These are phyloP conservation scores for Penicillium lagena DNA, from an alignment of 495 filamentous ascomycete genomes.

Conservation along the genomic window DNA sequence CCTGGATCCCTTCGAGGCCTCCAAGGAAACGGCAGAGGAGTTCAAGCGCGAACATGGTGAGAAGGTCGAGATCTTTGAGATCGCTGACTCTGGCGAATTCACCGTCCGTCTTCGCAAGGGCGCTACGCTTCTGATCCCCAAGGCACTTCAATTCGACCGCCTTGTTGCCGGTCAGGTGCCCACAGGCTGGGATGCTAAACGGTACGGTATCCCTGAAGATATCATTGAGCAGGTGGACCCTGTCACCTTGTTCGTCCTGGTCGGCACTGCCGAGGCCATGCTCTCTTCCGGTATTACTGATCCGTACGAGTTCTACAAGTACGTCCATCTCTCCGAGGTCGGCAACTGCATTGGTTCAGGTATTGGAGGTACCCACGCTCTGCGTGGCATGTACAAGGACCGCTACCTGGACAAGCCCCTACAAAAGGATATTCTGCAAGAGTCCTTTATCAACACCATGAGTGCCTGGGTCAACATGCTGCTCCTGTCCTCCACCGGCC, in stretches of 20 bases:
- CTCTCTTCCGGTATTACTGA: slow-evolving; percentile 95
- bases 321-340: slow-evolving; percentile 95
- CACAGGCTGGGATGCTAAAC: slow-evolving; percentile 92
- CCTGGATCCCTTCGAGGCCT: slow-evolving; percentile 92
- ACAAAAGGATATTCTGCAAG: slow-evolving; percentile 97
- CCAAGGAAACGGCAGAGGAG: slow-evolving; percentile 94
- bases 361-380: slow-evolving; percentile 86
- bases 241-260: slow-evolving; percentile 88
- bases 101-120: slow-evolving; percentile 92
- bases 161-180: slow-evolving; percentile 95
- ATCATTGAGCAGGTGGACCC: slow-evolving; percentile 97
- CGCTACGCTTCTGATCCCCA: slow-evolving; percentile 87
- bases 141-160: slow-evolving; percentile 93
- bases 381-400: slow-evolving; percentile 98
- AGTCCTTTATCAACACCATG: slow-evolving; percentile 99
- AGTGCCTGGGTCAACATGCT: slow-evolving; percentile 99
- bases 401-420: slow-evolving; percentile 95
- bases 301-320: slow-evolving; percentile 99
- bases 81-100: slow-evolving; percentile 90
- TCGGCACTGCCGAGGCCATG: slow-evolving; percentile 86
- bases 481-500: slow-evolving; percentile 90
- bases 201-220: slow-evolving; percentile 93
- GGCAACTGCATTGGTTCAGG: slow-evolving; percentile 98
- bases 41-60: slow-evolving; percentile 96
- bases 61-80: slow-evolving; percentile 95